Evolutionary conservation across 306 rosid species (phyloP), one percentile per base, ranked within the genome.

Genomic region (Cucurbita maxima): DNA sequence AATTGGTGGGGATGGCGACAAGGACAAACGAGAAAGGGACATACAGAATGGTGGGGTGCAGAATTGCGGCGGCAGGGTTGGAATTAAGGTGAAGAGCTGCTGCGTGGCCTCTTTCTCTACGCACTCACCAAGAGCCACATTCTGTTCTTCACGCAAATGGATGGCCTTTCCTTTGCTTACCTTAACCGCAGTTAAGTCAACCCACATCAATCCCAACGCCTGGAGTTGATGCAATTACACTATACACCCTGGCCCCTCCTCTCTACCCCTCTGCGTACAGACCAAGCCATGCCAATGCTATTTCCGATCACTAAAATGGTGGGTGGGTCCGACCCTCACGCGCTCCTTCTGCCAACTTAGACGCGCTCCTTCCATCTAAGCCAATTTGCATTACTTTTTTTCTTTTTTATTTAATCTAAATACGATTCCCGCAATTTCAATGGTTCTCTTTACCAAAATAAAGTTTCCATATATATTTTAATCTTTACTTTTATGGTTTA

Each of bases 61-160:
- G 7, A 40, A 40, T 40, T 40, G 43, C 43, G 43, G 43, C 43
- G 43, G 7, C 43, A 40, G 34, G 34, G 34, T 25, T 25, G 25
- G 25, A 25, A 25, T 25, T 25, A 25, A 25, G 25, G 25, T 2
- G 25, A 25, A 25, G 25, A 25, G 25, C 25, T 25, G 25, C 25
- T 25, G 25, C 25, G 25, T 25, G 25, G 25, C 25, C 34, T 30
- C 3, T 30, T 3, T 30, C 34, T 30, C 73, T 73, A 69, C 53
- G 48, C 22, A 43, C 7, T 82, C 37, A 3, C 85, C 37, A 82
- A 78, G 73, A 53, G 78, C 84, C 78, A 77, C 37, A 19, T 71
- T 80, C 2, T 73, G 47, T 44, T 57, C 55, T 19, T 60, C 72
- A 73, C 72, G 61, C 77, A 50, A 68, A 13, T 13, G 41, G 0